These are phyloP conservation scores for Stentor coeruleus DNA, from an alignment of 73 alveolate genomes.

Conservation along the genomic window DNA sequence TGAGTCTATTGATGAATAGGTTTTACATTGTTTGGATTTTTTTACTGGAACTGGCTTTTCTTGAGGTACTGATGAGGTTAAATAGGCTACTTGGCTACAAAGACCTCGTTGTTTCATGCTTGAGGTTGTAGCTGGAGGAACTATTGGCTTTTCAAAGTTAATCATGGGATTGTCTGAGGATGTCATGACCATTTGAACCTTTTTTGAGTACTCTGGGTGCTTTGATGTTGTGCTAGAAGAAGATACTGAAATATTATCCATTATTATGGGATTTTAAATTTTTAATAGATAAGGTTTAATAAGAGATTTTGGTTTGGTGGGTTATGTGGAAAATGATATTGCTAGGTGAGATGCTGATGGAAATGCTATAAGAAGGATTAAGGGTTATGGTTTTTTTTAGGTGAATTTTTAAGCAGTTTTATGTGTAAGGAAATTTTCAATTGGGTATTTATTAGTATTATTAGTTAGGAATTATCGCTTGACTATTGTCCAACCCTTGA, in stretches of 20 bases:
- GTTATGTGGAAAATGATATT: too few species aligned
- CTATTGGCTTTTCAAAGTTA: not conserved
- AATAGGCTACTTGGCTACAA: not conserved
- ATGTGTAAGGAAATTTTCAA: too few species aligned
- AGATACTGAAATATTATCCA: not conserved
- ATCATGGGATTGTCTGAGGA: not conserved
- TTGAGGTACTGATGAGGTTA: not conserved
- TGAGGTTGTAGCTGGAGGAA: not conserved
- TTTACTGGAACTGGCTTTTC: not conserved
- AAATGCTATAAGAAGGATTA: too few species aligned
- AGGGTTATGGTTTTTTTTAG: too few species aligned
- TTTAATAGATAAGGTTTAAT: too few species aligned
- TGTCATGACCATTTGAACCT: not conserved
- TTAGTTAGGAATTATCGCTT: too few species aligned
- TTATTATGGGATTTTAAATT: too few species aligned
- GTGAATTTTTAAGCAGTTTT: too few species aligned
- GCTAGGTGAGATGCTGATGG: too few species aligned
- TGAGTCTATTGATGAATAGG: not conserved
- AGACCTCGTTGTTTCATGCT: constrained; percentile 2
- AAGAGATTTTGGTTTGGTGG: too few species aligned
- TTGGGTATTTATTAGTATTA: too few species aligned
- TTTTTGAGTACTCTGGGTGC: not conserved
- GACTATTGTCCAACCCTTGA: too few species aligned
- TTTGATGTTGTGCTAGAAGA: not conserved
- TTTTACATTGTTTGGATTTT: not conserved